Percentiles rank a stretch among this genome's conserved stretches.
These are phyloP conservation scores for Aspergillus biplanus DNA, from an alignment of 495 filamentous ascomycete genomes.

Conservation along the genomic window DNA sequence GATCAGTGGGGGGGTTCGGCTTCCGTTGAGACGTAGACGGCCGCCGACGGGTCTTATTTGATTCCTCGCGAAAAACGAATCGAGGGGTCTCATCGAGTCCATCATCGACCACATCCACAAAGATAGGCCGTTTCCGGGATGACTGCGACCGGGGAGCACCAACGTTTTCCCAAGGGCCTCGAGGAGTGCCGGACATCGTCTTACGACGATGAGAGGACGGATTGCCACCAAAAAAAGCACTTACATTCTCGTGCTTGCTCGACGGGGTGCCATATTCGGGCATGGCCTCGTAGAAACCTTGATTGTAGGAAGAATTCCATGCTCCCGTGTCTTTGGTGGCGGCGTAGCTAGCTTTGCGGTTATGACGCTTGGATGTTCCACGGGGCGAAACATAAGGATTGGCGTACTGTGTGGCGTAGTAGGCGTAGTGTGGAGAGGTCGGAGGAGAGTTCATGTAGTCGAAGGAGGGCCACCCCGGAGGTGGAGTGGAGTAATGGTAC, in stretches of 20 bases:
- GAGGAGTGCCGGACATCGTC: conserved; percentile 42
- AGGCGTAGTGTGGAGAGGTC: conserved; percentile 54
- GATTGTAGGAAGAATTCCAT: conserved; percentile 45
- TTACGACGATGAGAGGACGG: conserved; percentile 39
- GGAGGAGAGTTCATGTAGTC: conserved; percentile 55
- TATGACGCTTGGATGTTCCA: conserved; percentile 45
- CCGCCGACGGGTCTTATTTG: conserved; percentile 39
- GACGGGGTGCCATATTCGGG: conserved; percentile 54
- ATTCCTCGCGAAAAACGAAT: conserved; percentile 30
- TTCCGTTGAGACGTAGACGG: conserved; percentile 47
- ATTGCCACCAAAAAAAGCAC: conserved; percentile 54
- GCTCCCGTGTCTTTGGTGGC: conserved; percentile 44
- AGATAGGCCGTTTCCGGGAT: conserved; percentile 56
- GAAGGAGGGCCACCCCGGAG: conserved; percentile 52
- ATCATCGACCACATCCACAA: conserved; percentile 59
- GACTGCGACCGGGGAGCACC: conserved; percentile 41
- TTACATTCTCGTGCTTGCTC: conserved; percentile 62
- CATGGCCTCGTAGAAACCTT: conserved; percentile 46
- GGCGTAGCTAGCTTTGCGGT: conserved; percentile 52
- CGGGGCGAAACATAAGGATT: conserved; percentile 45
- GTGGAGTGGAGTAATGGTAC: conserved; percentile 57
- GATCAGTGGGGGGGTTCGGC: conserved; percentile 56
- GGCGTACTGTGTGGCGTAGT: conserved; percentile 49
- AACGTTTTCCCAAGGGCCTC: conserved; percentile 43
- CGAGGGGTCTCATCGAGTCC: conserved; percentile 48